A percentile compares a stretch with the other conserved stretches of the same genome.
Conservation (phyloP, 2,329 filamentous ascomycete genomes). For the Cladorrhinum sp. region DNA sequence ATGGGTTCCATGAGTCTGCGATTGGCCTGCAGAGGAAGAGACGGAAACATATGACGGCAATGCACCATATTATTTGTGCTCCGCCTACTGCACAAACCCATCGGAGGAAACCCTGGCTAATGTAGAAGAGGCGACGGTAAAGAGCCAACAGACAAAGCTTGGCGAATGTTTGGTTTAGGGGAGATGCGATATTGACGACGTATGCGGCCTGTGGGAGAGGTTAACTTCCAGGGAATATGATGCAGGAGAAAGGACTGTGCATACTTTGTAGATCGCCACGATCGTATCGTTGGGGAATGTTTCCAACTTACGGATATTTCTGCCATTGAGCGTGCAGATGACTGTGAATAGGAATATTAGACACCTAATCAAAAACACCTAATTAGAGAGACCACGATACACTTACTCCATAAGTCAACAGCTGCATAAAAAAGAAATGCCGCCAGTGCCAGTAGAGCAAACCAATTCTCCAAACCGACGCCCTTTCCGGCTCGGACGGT, state of each 20-base stretch:
- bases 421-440: background rate
- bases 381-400: background rate
- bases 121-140: background rate
- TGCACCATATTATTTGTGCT: background rate
- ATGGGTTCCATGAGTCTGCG: background rate
- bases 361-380: background rate
- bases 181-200: background rate
- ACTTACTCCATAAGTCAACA: slow-evolving; percentile 4
- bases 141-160: background rate
- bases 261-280: background rate
- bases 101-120: background rate
- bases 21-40: background rate
- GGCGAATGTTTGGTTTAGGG: slow-evolving; percentile 2
- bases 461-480: background rate
- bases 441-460: background rate
- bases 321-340: background rate
- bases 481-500: background rate
- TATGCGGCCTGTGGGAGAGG: background rate
- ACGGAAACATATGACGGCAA: background rate
- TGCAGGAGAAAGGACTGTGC: background rate
- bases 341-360: background rate
- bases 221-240: background rate
- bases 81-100: background rate
- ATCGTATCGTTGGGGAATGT: background rate
- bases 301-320: background rate